Evolutionary conservation across 2,329 filamentous ascomycete species (phyloP).

Genomic region (Monosporascus sp.): DNA sequence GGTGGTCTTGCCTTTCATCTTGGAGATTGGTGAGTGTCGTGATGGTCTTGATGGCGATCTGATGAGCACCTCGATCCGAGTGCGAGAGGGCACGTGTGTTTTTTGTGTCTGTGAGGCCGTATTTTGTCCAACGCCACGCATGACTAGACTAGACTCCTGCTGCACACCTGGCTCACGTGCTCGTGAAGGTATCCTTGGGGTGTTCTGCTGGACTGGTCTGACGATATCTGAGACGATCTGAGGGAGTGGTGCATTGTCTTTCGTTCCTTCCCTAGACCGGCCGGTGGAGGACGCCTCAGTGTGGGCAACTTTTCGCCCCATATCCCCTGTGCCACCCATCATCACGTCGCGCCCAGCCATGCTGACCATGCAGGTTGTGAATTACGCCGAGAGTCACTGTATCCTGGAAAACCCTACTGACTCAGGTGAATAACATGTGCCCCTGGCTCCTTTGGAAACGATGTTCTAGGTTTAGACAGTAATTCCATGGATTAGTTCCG

Average conservation of each 20-base stretch:
- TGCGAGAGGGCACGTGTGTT: conserved; percentile 2
- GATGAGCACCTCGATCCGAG: conserved; percentile 22
- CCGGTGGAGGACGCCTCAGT: neutral
- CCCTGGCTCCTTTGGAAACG: too few species aligned
- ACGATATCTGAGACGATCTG: neutral
- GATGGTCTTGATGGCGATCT: conserved; percentile 12
- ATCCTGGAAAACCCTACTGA: too few species aligned
- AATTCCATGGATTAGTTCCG: too few species aligned
- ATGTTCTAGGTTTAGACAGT: too few species aligned
- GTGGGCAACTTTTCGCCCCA: neutral
- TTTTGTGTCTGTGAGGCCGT: conserved; percentile 2
- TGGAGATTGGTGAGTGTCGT: conserved; percentile 7
- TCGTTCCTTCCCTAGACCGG: neutral
- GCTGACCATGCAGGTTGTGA: neutral
- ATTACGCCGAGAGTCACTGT: neutral
- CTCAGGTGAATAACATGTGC: too few species aligned
- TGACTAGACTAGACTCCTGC: neutral
- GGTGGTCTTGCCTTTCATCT: neutral
- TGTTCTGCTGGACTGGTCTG: neutral
- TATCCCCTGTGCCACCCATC: neutral
- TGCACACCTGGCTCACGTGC: neutral
- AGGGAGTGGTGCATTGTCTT: neutral
- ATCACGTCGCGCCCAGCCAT: neutral
- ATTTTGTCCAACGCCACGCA: neutral
- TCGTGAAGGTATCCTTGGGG: neutral